Percentiles rank a stretch among this genome's conserved stretches.
phyloP scores from a whole-genome alignment of 305 asterid species.

The Plantago coronopus region DNA sequence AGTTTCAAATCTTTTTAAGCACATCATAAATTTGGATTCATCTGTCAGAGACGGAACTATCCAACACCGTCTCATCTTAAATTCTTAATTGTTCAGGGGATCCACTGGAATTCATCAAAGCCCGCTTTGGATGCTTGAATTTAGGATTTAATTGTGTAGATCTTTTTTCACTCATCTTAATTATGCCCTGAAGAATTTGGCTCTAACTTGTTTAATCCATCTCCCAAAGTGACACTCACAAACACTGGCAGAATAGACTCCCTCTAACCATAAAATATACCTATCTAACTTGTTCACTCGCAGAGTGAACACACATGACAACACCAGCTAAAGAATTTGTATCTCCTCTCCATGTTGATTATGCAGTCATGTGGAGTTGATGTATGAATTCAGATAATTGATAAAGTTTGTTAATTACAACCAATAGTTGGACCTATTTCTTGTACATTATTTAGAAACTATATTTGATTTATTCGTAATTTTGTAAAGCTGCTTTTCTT shows the following conservation, averaged over 20 bases:
- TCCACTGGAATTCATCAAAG: background rate
- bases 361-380: background rate
- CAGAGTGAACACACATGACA: too few relatives aligned
- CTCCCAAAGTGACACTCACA: too few relatives aligned
- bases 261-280: too few relatives aligned
- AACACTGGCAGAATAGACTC: too few relatives aligned
- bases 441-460: too few relatives aligned
- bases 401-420: conserved; percentile 6
- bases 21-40: too few relatives aligned
- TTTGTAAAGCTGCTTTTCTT: conserved; percentile 1
- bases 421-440: background rate
- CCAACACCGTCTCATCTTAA: background rate
- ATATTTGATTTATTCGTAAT: background rate
- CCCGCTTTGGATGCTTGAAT: background rate
- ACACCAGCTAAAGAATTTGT: too few relatives aligned
- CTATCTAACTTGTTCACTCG: too few relatives aligned
- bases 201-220: too few relatives aligned
- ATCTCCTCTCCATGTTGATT: background rate
- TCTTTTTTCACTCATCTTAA: too few relatives aligned
- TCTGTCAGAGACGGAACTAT: too few relatives aligned
- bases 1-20: background rate
- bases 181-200: too few relatives aligned
- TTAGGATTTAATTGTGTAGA: background rate
- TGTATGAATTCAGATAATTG: background rate
- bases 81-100: background rate